A percentile compares a stretch with the other conserved stretches of the same genome.
phyloP scores from a whole-genome alignment of 192 early-diverging fungal species.

The Gigaspora rosea region DNA sequence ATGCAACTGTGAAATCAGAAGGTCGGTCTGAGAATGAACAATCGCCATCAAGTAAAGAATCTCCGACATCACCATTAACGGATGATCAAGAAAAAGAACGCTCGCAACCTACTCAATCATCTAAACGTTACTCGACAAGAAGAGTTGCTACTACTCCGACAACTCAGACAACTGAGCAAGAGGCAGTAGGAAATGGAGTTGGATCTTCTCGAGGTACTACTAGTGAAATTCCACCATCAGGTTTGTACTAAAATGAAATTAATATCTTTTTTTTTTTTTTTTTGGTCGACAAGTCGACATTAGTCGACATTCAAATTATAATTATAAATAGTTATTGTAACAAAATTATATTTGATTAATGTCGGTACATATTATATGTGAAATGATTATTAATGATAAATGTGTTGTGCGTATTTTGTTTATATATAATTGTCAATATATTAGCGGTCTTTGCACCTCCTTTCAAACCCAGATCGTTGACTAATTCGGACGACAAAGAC shows the following conservation, averaged over 20 bases:
- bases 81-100: neutral
- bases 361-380: neutral
- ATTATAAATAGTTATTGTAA: neutral
- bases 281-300: neutral
- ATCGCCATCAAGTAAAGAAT: conserved; percentile 7
- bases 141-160: conserved; percentile 6
- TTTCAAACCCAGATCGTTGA: conserved; percentile 12
- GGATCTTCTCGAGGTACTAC: neutral
- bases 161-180: neutral
- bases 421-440: conserved; percentile 1
- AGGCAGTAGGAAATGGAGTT: neutral
- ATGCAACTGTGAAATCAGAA: neutral
- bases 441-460: conserved; percentile 27
- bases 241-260: conserved; percentile 9
- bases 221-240: conserved; percentile 23
- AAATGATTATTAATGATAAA: neutral
- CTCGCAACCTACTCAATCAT: neutral
- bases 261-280: neutral
- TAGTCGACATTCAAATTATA: neutral
- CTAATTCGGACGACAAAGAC: neutral
- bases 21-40: neutral
- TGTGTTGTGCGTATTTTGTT: neutral
- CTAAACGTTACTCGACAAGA: conserved; percentile 31
- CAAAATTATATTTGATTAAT: neutral
- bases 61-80: neutral